Conservation (phyloP, 176 grass and related monocot species). For the Rhynchospora pubera region DNA sequence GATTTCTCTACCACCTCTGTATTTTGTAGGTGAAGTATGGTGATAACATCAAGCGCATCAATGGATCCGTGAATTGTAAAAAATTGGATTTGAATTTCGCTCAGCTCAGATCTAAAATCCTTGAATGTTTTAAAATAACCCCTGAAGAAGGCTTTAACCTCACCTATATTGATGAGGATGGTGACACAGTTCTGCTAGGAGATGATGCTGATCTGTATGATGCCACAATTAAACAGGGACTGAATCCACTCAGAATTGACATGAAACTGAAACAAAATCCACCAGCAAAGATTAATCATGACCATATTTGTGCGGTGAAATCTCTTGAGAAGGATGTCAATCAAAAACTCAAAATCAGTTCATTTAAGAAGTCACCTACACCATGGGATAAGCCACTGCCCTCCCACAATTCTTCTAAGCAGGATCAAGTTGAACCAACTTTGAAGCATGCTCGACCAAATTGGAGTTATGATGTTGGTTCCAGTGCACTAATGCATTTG, state of each 20-base stretch:
- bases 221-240: slow-evolving; percentile 48
- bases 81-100: slow-evolving; percentile 30
- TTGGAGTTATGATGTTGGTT: too few species aligned
- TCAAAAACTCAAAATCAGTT: slow-evolving; percentile 15
- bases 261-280: slow-evolving; percentile 43
- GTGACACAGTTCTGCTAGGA: slow-evolving; percentile 56
- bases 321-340: slow-evolving; percentile 45
- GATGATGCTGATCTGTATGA: slow-evolving; percentile 61
- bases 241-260: slow-evolving; percentile 71
- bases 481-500: too few species aligned
- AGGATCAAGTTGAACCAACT: too few species aligned
- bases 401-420: background rate
- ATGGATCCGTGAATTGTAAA: slow-evolving; percentile 24
- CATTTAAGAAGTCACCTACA: too few species aligned
- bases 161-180: slow-evolving; percentile 74
- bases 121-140: slow-evolving; percentile 51
- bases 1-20: background rate
- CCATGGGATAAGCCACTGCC: too few species aligned
- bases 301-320: slow-evolving; percentile 1
- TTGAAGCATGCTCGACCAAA: too few species aligned
- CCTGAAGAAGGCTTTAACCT: slow-evolving; percentile 35
- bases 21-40: slow-evolving; percentile 61
- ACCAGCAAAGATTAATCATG: too few species aligned
- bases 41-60: slow-evolving; percentile 57
- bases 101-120: slow-evolving; percentile 22